Base-by-base conservation (phyloP, 129 eudicot species). In the Helianthus tuberosus region DNA sequence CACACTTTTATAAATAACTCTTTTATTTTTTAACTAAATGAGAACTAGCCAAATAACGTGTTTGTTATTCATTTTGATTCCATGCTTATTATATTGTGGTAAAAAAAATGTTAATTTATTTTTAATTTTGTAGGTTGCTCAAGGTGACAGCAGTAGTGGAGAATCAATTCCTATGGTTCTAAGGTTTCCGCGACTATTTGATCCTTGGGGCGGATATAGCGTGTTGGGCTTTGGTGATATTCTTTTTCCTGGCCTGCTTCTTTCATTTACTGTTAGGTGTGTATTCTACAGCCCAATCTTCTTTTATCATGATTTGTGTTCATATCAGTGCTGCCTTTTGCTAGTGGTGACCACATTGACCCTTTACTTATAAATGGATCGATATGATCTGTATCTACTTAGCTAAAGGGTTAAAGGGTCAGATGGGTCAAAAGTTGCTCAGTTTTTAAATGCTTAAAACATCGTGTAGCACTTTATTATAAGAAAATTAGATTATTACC, bases 131-230 rank as follows among this genome's bases (percentile, higher is more conserved):
- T 66, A 94, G 99, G 99, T 94, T 73, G 99, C 99, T 64, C 75
- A 64, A 66, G 99, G 99, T 80, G 84, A 88, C 54, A 85, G 83
- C 50, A 81, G 88, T 69, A 94, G 97, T 46, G 99, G 97, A 72
- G 99, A 94, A 78, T 74, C 91, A 49, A 94, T 94, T 75, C 99
- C 99, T 11, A 94, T 94, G 99, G 89, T 94, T 81, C 57, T 94
- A 81, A 77, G 94, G 83, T 75, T 87, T 68, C 99, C 99, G 70
- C 79, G 93, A 63, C 58, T 88, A 60, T 79, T 72, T 69, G 97
- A 94, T 82, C 99, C 97, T 66, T 94, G 88, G 83, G 85, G 84
- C 67, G 99, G 99, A 61, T 88, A 86, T 75, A 83, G 89, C 79
- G 85, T 94, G 82, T 63, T 94, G 66, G 99, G 99, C 38, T 94